A percentile compares a stretch with the other conserved stretches of the same genome.
phyloP scores from a whole-genome alignment of 805 yeast species.

The Cyberlindnera japonica region DNA sequence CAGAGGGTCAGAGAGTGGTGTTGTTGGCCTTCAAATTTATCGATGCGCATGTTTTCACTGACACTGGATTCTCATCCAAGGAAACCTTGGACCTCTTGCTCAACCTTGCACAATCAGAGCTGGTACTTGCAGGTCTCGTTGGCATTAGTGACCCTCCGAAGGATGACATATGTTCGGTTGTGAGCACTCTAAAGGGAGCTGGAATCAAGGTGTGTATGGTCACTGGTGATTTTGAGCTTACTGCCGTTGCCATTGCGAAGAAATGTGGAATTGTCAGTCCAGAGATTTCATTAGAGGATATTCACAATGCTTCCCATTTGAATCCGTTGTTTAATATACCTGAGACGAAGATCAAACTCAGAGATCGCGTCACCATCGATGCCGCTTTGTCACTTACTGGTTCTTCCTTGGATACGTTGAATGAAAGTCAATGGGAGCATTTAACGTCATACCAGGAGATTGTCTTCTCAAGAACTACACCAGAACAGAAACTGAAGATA shows the following conservation, averaged over 20 bases:
- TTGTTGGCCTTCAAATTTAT: constrained; percentile 33
- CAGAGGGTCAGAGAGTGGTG: constrained; percentile 38
- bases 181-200: constrained; percentile 34
- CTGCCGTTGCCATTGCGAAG: constrained; percentile 48
- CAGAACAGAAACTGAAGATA: constrained; percentile 49
- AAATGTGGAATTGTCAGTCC: constrained; percentile 35
- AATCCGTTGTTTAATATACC: constrained; percentile 12
- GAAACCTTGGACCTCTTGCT: constrained; percentile 15
- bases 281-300: constrained; percentile 11
- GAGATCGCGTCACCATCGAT: constrained; percentile 19
- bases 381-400: constrained; percentile 35
- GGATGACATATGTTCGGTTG: constrained; percentile 33
- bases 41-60: constrained; percentile 8
- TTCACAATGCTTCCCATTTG: constrained; percentile 22
- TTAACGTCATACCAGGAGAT: constrained; percentile 36
- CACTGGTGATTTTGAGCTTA: constrained; percentile 52
- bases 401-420: constrained; percentile 29
- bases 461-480: constrained; percentile 35
- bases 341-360: constrained; percentile 8
- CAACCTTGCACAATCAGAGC: constrained; percentile 12
- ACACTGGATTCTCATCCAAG: constrained; percentile 11
- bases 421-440: constrained; percentile 42
- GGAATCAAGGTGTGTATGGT: constrained; percentile 42
- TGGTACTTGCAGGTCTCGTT: constrained; percentile 36
- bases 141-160: constrained; percentile 45